A percentile compares a stretch with the other conserved stretches of the same genome.
phyloP scores from a whole-genome alignment of 2,329 filamentous ascomycete species.

The Lithohypha guttulata region DNA sequence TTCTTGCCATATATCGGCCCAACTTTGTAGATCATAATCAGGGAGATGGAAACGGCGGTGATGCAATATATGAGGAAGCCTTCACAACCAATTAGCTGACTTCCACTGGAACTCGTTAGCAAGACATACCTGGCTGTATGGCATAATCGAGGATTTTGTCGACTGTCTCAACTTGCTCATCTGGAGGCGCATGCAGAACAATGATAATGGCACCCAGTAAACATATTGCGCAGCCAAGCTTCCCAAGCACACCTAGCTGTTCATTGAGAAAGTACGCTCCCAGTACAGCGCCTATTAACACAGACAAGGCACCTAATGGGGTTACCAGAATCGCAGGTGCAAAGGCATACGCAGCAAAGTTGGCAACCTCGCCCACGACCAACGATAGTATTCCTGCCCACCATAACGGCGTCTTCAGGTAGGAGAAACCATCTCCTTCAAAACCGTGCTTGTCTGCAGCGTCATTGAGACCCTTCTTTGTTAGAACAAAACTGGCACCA shows the following conservation, averaged over 20 bases:
- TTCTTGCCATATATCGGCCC: conserved; percentile 83
- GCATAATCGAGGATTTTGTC: conserved; percentile 87
- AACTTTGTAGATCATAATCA: conserved; percentile 92
- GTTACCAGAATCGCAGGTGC: conserved; percentile 98
- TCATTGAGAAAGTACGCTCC: conserved; percentile 92
- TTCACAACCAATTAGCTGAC: conserved; percentile 28
- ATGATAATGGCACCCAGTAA: conserved; percentile 95
- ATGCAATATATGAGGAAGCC: conserved; percentile 83
- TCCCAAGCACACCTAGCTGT: conserved; percentile 78
- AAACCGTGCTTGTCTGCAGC: conserved; percentile 88
- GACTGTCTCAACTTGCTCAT: conserved; percentile 81
- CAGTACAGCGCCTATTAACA: conserved; percentile 86
- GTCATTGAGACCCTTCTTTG: conserved; percentile 94
- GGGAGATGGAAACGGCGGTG: conserved; percentile 69
- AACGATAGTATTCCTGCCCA: conserved; percentile 90
- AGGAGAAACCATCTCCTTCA: conserved; percentile 90
- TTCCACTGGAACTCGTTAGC: background rate
- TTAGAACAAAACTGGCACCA: conserved; percentile 95
- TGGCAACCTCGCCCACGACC: conserved; percentile 85
- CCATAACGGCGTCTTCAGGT: conserved; percentile 90
- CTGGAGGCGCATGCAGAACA: conserved; percentile 89
- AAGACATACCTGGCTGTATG: conserved; percentile 68
- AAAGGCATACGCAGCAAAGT: conserved; percentile 97
- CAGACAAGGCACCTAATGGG: conserved; percentile 82
- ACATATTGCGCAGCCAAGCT: conserved; percentile 91